Percentiles rank a stretch among this genome's conserved stretches.
Evolutionary conservation across 345 rosid species (phyloP).

Genomic region (Bruguiera sexangula): DNA sequence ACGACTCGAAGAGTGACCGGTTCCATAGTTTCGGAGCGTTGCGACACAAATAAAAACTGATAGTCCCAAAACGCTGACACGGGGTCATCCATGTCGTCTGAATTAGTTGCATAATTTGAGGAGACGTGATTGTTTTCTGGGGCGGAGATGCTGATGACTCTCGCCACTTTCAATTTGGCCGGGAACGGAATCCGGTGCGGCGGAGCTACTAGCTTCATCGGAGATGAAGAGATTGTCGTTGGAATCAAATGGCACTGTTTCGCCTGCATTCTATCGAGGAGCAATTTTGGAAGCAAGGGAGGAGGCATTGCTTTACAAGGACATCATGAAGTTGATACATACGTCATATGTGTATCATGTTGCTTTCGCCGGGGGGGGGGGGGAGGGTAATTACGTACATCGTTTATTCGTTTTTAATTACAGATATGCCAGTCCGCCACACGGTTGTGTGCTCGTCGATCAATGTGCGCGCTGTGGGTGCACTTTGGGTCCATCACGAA

Average conservation of each 20-base stretch:
- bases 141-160: slow-evolving; percentile 49
- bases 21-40: slow-evolving; percentile 52
- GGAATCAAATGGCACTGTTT: slow-evolving; percentile 30
- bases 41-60: slow-evolving; percentile 75
- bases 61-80: slow-evolving; percentile 78
- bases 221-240: slow-evolving; percentile 35
- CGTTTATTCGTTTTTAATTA: slow-evolving; percentile 7
- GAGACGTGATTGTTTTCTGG: slow-evolving; percentile 22
- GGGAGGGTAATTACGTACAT: not conserved
- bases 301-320: not conserved
- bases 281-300: slow-evolving; percentile 1
- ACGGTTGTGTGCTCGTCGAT: not conserved
- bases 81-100: slow-evolving; percentile 33
- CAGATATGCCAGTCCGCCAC: slow-evolving; percentile 12
- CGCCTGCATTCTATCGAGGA: slow-evolving; percentile 33
- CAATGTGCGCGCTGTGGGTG: slow-evolving; percentile 33
- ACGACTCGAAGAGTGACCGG: slow-evolving; percentile 45
- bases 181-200: slow-evolving; percentile 25
- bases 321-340: not conserved
- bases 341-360: not conserved
- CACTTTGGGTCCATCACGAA: slow-evolving; percentile 17
- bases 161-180: slow-evolving; percentile 26
- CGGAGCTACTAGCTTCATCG: slow-evolving; percentile 27
- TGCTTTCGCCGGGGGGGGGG: not conserved
- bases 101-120: slow-evolving; percentile 8